Conservation (phyloP, 129 eudicot species). For the Daucus carota region DH1_v3.0 NC_030384.2:42572501-42573000, state of each 20-base stretch:
- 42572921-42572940: not conserved
- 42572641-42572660: not conserved
- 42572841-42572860: not conserved
- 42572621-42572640: not conserved
- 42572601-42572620: not conserved
- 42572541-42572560: constrained; percentile 53
- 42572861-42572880: not conserved
- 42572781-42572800: not conserved
- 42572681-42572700: not conserved
- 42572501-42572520: constrained; percentile 91
- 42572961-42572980: not conserved
- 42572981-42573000: not conserved
- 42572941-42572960: not conserved
- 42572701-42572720: not conserved
- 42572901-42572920: not conserved
- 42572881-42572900: no score
- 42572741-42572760: not conserved
- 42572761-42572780: not conserved
- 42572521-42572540: constrained; percentile 84
- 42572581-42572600: not conserved
- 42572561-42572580: not conserved
- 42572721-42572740: not conserved
- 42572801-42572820: not conserved
- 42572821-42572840: not conserved
- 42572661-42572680: not conserved